Base-by-base conservation (phyloP, 805 yeast species). In the Sugiyamaella chiloensis region DNA sequence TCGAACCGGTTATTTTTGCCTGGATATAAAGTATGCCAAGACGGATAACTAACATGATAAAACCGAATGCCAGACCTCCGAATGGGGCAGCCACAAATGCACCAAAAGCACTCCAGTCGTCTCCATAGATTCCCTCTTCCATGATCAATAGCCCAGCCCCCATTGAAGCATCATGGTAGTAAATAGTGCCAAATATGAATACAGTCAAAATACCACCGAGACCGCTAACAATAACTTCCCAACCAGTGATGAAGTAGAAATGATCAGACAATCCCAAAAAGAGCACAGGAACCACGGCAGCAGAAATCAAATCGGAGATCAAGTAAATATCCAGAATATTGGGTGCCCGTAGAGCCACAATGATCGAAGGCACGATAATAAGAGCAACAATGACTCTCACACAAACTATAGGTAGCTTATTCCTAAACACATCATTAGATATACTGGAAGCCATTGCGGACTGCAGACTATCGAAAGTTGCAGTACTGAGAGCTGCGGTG, bases 51-150 rank as follows among this genome's bases (percentile, higher is more conserved):
- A 85, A 74, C 37, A 74, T 71, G 24, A 71, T 58, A 11, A 78
- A 64, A 2, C 86, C 81, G 52, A 82, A 70, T 4, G 83, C 52
- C 1, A 89, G 54, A 8, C 91, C 88, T 23, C 91, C 95, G 34
- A 82, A 73, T 4, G 96, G 96, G 1, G 96, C 93, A 52, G 83
- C 85, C 5, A 86, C 91, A 66, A 90, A 90, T 1, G 96, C 96
- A 20, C 96, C 97, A 69, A 90, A 90, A 0, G 95, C 82, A 58
- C 95, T 87, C 96, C 96, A 90, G 62, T 90, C 96, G 42, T 75
- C 77, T 4, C 77, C 70, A 60, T 90, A 90, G 23, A 90, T 69
- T 37, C 97, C 96, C 19, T 64, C 52, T 42, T 61, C 57, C 45
- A 90, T 73, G 50, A 90, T 69, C 44, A 90, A 68, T 44, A 90